Evolutionary conservation across 768 basidiomycete species (phyloP), one percentile per base, ranked within the genome.

Genomic region (Collybia sordida): DNA sequence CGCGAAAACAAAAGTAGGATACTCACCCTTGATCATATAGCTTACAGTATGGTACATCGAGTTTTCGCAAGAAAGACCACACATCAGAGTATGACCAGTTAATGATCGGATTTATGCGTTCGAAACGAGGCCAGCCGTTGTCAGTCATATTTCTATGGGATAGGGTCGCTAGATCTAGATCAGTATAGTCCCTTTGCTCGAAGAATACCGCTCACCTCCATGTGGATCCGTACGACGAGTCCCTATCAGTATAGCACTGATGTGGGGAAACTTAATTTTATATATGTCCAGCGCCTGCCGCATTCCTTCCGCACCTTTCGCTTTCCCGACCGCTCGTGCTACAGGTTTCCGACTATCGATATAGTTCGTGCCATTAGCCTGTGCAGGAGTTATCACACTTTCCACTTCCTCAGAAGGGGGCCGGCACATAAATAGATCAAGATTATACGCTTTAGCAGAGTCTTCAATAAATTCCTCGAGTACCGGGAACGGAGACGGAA

Each of bases 51-150:
- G 89, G 90, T 4, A 99, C 82, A 3, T 83, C 64, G 17, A 94
- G 68, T 44, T 72, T 69, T 15, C 83, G 77, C 38, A 99, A 72
- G 71, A 95, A 99, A 2, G 72, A 71, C 97, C 97, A 99, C 4
- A 99, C 83, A 55, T 95, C 84, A 8, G 69, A 64, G 68, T 99
- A 99, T 1, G 83, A 77, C 97, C 97, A 99, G 63, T 98, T 86
- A 50, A 99, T 90, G 59, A 99, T 88, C 0, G 97, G 97, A 63
- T 98, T 95, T 17, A 98, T 81, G 17, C 97, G 84, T 63, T 93
- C 86, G 58, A 93, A 93, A 4, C 64, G 59, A 6, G 97, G 96
- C 97, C 97, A 99, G 47, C 79, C 87, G 0, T 81, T 71, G 67
- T 99, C 97, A 4, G 94, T 97, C 65, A 82, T 87, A 54, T 85